Evolutionary conservation across 331 rosid genomes (phyloP).

Genomic region (Quercus lobata): DNA sequence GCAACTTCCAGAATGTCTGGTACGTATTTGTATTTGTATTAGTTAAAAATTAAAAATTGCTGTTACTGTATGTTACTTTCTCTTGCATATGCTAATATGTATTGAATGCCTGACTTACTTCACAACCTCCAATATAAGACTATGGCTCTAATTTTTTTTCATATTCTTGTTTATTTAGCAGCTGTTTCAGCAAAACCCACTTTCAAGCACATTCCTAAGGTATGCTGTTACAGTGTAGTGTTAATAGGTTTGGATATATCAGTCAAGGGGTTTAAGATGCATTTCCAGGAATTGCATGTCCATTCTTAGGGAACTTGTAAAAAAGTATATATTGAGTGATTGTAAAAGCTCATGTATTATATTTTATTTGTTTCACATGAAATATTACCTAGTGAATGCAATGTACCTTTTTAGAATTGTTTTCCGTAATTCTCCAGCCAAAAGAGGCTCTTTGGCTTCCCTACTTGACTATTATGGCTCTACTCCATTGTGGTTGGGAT

Average conservation of each 20-base stretch:
- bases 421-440: no score
- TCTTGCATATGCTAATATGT: not conserved
- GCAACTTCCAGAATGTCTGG: constrained; percentile 58
- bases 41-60: not conserved
- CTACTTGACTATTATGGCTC: no score
- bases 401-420: no score
- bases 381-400: not conserved
- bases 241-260: constrained; percentile 3
- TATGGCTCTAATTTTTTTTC: constrained; percentile 6
- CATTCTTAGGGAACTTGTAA: not conserved
- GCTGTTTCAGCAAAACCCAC: constrained; percentile 52
- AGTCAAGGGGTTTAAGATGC: not conserved
- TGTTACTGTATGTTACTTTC: not conserved
- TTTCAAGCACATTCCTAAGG: constrained; percentile 98
- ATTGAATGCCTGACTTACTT: not conserved
- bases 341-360: not conserved
- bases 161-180: constrained; percentile 23
- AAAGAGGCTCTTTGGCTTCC: no score
- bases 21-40: constrained; percentile 10
- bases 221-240: constrained; percentile 29
- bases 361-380: not conserved
- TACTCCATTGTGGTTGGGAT: no score
- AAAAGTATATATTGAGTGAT: not conserved
- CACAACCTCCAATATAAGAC: not conserved
- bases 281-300: not conserved